Percentiles rank a stretch among this genome's conserved stretches.
These are phyloP conservation scores for Pseudogymnoascus sp. DNA, from an alignment of 2,329 filamentous ascomycete species.

Conservation along the genomic window DNA sequence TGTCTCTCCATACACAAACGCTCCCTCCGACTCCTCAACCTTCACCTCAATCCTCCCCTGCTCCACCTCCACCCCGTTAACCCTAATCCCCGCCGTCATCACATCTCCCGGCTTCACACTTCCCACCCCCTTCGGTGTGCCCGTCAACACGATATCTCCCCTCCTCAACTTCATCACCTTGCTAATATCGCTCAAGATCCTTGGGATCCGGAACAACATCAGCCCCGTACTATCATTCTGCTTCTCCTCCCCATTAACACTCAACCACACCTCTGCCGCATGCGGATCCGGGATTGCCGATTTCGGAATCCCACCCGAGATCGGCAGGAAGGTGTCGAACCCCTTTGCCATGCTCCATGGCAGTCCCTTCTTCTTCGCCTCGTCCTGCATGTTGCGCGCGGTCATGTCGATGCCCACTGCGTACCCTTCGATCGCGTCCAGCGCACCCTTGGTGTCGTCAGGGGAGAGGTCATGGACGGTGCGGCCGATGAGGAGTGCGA, in stretches of 20 bases:
- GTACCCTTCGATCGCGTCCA: slow-evolving; percentile 84
- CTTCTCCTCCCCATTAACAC: slow-evolving; percentile 67
- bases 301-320: slow-evolving; percentile 75
- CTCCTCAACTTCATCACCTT: slow-evolving; percentile 89
- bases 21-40: slow-evolving; percentile 54
- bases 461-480: slow-evolving; percentile 61
- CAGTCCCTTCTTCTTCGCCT: slow-evolving; percentile 93
- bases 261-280: slow-evolving; percentile 76
- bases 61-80: slow-evolving; percentile 73
- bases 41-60: slow-evolving; percentile 77
- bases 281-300: slow-evolving; percentile 76
- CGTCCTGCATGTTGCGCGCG: slow-evolving; percentile 86
- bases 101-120: slow-evolving; percentile 77
- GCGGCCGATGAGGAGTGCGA: slow-evolving; percentile 83
- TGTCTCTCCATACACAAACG: not conserved
- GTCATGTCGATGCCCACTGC: slow-evolving; percentile 95
- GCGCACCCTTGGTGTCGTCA: slow-evolving; percentile 63
- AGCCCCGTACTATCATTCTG: slow-evolving; percentile 86
- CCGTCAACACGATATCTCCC: slow-evolving; percentile 91
- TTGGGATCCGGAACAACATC: slow-evolving; percentile 88
- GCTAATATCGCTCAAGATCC: slow-evolving; percentile 83
- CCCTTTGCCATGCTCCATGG: slow-evolving; percentile 96
- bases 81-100: slow-evolving; percentile 73
- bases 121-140: slow-evolving; percentile 93
- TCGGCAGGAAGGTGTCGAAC: slow-evolving; percentile 92